A percentile compares a stretch with the other conserved stretches of the same genome.
Evolutionary conservation across 225 moss, liverwort and hornwort species (phyloP).

Genomic region (Polytrichum formosum): DNA sequence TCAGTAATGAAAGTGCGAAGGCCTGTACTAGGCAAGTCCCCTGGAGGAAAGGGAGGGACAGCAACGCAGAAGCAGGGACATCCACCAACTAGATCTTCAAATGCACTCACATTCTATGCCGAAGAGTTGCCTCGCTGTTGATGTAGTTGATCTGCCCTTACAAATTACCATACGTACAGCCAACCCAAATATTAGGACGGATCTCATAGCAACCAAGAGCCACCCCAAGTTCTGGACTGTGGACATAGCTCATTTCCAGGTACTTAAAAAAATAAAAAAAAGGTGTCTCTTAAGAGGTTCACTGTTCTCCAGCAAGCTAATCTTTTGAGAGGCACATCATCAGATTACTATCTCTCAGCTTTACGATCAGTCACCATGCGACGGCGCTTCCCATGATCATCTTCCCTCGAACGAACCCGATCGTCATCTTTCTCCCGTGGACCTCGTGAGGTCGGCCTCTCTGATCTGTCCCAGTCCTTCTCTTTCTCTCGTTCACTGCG

Average conservation of each 20-base stretch:
- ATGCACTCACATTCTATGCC: slow-evolving; percentile 5
- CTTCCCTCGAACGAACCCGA: slow-evolving; percentile 81
- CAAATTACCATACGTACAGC: slow-evolving; percentile 8
- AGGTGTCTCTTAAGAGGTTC: not conserved
- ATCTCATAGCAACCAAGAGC: slow-evolving; percentile 1
- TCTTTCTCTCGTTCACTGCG: slow-evolving; percentile 83
- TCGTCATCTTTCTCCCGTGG: slow-evolving; percentile 90
- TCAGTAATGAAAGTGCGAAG: not conserved
- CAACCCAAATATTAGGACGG: not conserved
- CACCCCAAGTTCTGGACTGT: too few relatives aligned
- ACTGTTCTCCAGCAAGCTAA: not conserved
- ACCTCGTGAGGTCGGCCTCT: slow-evolving; percentile 58
- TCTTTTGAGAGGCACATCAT: not conserved
- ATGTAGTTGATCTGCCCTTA: slow-evolving; percentile 4
- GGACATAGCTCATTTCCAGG: not conserved
- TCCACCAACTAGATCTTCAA: slow-evolving; percentile 3
- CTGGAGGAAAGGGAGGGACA: slow-evolving; percentile 3
- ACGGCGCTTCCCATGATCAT: slow-evolving; percentile 87
- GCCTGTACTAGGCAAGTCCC: slow-evolving; percentile 7
- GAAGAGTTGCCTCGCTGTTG: not conserved
- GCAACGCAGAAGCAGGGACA: slow-evolving; percentile 7
- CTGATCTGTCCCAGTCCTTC: slow-evolving; percentile 88
- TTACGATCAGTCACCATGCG: slow-evolving; percentile 87
- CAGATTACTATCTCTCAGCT: slow-evolving; percentile 61
- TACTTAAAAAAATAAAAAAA: not conserved